Percentiles rank a stretch among this genome's conserved stretches.
phyloP scores from a whole-genome alignment of 1,139 yeast genomes.

The Blastobotrys persicus region DNA sequence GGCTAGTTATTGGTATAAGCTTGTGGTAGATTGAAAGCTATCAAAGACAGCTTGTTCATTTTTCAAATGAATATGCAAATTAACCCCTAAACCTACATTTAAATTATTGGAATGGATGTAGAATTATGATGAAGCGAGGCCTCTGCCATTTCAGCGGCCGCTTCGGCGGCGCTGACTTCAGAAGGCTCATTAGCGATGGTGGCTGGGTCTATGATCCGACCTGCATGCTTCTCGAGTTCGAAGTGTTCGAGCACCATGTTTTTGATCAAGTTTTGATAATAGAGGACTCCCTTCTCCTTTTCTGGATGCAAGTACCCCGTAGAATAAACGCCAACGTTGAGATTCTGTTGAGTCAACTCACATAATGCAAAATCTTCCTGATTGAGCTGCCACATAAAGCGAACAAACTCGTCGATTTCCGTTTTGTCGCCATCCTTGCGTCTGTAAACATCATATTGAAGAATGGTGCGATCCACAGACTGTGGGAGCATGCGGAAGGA shows the following conservation, averaged over 20 bases:
- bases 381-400: conserved; percentile 16
- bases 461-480: conserved; percentile 8
- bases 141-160: not conserved
- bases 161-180: not conserved
- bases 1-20: no score
- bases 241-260: conserved; percentile 14
- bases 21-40: no score
- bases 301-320: conserved; percentile 16
- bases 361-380: conserved; percentile 15
- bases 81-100: no score
- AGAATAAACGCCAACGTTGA: conserved; percentile 13
- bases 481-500: conserved; percentile 14
- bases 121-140: conserved; percentile 1
- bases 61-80: no score
- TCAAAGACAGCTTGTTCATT: no score
- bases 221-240: conserved; percentile 9
- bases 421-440: conserved; percentile 10
- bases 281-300: conserved; percentile 15
- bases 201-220: conserved; percentile 14
- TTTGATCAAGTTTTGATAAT: conserved; percentile 10
- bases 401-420: conserved; percentile 12
- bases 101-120: not conserved
- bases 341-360: conserved; percentile 14
- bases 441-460: conserved; percentile 14
- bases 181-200: conserved; percentile 6